Conservation (phyloP, 1,139 yeast genomes). For the Yamadazyma songkhlaensis region DNA sequence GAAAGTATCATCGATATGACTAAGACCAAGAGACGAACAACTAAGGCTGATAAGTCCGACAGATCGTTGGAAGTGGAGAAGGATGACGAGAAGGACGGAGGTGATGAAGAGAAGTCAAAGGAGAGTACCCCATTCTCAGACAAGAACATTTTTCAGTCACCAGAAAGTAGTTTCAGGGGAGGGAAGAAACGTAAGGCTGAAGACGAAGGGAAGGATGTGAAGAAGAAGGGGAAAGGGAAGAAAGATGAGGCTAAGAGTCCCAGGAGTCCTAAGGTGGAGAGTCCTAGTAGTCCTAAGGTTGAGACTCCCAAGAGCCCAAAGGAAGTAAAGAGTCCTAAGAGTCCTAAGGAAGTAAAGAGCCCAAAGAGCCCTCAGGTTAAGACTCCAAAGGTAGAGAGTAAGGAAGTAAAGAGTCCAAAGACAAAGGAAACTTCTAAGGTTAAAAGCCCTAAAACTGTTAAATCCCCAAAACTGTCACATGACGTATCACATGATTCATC, state of each 20-base stretch:
- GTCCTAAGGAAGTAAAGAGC: neutral
- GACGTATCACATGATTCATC: too few species aligned
- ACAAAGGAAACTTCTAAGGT: too few species aligned
- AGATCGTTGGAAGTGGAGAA: slow-evolving; percentile 1
- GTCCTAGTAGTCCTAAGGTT: too few species aligned
- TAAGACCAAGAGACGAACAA: neutral
- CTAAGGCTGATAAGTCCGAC: neutral
- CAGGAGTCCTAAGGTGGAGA: too few species aligned
- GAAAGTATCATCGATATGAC: slow-evolving; percentile 23
- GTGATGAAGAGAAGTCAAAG: too few species aligned
- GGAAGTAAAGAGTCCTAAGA: neutral
- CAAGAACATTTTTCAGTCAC: slow-evolving; percentile 42
- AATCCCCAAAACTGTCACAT: neutral
- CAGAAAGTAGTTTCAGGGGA: slow-evolving; percentile 4
- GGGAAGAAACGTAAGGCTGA: neutral
- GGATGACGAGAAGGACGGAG: too few species aligned
- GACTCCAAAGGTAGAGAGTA: neutral
- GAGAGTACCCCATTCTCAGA: slow-evolving; percentile 27
- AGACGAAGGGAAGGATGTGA: neutral
- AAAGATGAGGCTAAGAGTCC: neutral
- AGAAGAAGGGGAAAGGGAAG: slow-evolving; percentile 1
- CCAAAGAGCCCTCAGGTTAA: neutral
- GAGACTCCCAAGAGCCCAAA: neutral
- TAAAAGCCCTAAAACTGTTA: neutral
- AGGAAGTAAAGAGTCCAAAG: neutral